Percentiles rank a stretch among this genome's conserved stretches.
Evolutionary conservation across 495 filamentous ascomycete genomes (phyloP).

Genomic region (Lasiosphaeriaceae sp.): DNA sequence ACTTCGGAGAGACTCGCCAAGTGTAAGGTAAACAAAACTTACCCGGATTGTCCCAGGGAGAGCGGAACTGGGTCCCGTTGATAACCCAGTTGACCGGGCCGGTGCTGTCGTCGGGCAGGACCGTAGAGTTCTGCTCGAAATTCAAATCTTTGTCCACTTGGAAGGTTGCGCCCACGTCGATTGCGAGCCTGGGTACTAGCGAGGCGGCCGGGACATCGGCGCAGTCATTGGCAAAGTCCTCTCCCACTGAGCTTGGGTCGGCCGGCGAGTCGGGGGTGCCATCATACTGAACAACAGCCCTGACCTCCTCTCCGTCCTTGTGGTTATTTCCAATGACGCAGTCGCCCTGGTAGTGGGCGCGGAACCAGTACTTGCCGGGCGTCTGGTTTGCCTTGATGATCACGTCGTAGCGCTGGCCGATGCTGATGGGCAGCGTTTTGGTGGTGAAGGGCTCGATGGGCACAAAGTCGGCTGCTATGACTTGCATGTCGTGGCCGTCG

Average conservation of each 20-base stretch:
- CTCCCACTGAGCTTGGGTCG: neutral
- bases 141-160: neutral
- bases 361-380: constrained; percentile 53
- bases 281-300: constrained; percentile 16
- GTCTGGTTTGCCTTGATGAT: constrained; percentile 53
- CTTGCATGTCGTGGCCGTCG: constrained; percentile 45
- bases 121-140: neutral
- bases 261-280: constrained; percentile 1
- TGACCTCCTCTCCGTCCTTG: constrained; percentile 18
- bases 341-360: constrained; percentile 20
- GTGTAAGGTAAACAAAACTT: neutral
- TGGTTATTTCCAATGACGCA: constrained; percentile 11
- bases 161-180: neutral
- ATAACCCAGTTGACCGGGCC: neutral
- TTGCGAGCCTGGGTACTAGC: neutral
- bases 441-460: constrained; percentile 44
- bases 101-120: neutral
- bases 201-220: constrained; percentile 5
- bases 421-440: constrained; percentile 47
- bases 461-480: constrained; percentile 46
- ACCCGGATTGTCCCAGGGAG: constrained; percentile 5
- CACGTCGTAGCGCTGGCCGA: constrained; percentile 65
- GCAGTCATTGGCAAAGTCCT: constrained; percentile 3
- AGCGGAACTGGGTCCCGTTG: neutral
- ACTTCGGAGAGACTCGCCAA: neutral